phyloP scores from a whole-genome alignment of 1,284 basidiomycete species.

The Microbotryomycetes sp. region DNA sequence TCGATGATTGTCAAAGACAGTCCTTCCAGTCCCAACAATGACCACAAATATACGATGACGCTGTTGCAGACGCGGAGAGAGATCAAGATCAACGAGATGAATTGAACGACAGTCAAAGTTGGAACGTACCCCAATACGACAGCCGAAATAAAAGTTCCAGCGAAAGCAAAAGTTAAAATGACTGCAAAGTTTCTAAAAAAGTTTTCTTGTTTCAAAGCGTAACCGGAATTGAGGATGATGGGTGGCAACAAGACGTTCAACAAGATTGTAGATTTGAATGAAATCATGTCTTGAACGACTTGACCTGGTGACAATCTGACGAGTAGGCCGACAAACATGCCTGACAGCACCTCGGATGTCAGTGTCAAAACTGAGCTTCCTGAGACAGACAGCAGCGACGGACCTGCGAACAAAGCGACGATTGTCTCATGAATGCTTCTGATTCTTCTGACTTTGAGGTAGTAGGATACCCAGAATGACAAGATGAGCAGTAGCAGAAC shows the following conservation, averaged over 20 bases:
- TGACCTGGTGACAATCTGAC: constrained; percentile 85
- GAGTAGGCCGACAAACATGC: constrained; percentile 90
- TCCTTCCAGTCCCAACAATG: constrained; percentile 80
- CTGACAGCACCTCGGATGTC: constrained; percentile 26
- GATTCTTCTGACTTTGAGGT: constrained; percentile 93
- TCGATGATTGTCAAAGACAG: constrained; percentile 75
- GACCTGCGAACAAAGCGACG: constrained; percentile 81
- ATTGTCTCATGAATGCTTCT: constrained; percentile 94
- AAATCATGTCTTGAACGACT: constrained; percentile 90
- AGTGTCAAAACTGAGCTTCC: too few species aligned
- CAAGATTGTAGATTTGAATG: constrained; percentile 81
- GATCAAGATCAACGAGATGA: constrained; percentile 41
- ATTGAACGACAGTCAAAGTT: neutral
- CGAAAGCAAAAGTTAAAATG: constrained; percentile 93
- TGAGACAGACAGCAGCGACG: constrained; percentile 6
- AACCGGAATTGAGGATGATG: constrained; percentile 96
- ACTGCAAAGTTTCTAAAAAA: constrained; percentile 88
- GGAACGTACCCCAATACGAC: constrained; percentile 82
- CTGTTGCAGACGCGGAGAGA: constrained; percentile 49
- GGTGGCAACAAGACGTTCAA: constrained; percentile 96
- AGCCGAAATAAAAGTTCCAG: constrained; percentile 94
- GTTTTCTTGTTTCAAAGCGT: constrained; percentile 86
- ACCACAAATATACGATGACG: constrained; percentile 91
- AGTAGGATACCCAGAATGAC: constrained; percentile 94
- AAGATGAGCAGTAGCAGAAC: constrained; percentile 89